These are phyloP conservation scores for Haplosporangium sp. DNA, from an alignment of 371 early-diverging fungal genomes.

Conservation along the genomic window DNA sequence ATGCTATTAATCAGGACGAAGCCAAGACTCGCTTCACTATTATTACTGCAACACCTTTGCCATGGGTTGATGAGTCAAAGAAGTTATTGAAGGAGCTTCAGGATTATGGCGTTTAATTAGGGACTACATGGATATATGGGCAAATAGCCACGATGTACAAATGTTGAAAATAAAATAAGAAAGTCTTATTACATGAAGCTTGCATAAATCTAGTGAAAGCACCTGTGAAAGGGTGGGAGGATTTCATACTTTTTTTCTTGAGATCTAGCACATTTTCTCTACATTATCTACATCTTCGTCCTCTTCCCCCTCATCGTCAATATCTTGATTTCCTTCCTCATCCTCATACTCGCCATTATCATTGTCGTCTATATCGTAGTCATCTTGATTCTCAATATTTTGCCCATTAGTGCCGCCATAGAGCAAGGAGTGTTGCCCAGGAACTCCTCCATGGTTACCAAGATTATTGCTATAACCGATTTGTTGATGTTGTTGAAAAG, in stretches of 20 bases:
- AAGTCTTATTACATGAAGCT: neutral
- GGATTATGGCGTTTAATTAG: conserved; percentile 38
- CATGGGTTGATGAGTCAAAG: conserved; percentile 70
- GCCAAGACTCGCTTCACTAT: conserved; percentile 66
- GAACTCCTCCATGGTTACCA: neutral
- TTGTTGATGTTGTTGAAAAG: neutral
- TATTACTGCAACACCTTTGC: conserved; percentile 64
- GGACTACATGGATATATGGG: neutral
- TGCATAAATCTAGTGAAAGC: neutral
- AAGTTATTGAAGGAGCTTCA: conserved; percentile 64
- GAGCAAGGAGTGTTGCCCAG: conserved; percentile 4
- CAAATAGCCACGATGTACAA: neutral
- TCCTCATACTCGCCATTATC: neutral
- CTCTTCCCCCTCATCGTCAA: neutral
- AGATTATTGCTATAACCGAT: neutral
- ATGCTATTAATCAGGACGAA: conserved; percentile 62
- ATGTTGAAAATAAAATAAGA: neutral
- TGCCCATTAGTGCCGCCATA: neutral
- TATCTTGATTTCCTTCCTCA: neutral
- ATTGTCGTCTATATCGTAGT: neutral
- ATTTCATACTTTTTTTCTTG: neutral
- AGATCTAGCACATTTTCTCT: neutral
- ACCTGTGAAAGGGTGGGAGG: neutral
- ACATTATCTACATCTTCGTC: neutral
- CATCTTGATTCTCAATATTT: neutral